A percentile compares a stretch with the other conserved stretches of the same genome.
phyloP scores from a whole-genome alignment of 2,329 filamentous ascomycete genomes.

The Fusarium musae region DNA sequence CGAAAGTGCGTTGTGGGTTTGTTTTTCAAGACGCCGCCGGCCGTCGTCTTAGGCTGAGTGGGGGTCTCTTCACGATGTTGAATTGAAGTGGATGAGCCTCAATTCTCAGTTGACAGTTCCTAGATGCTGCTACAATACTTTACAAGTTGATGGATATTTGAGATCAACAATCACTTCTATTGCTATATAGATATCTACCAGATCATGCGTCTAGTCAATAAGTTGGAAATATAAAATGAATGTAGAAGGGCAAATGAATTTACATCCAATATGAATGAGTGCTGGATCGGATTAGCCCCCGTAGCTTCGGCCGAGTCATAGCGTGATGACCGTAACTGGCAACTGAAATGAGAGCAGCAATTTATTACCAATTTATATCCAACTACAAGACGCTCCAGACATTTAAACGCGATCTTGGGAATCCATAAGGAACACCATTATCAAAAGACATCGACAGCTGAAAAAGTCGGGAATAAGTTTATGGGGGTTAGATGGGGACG shows the following conservation, averaged over 20 bases:
- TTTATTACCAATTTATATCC: neutral
- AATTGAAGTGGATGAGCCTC: neutral
- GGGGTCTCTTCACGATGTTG: neutral
- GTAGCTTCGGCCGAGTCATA: neutral
- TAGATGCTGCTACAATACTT: neutral
- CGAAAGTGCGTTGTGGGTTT: slow-evolving; percentile 15
- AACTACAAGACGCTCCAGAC: neutral
- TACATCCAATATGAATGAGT: neutral
- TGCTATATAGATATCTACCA: too few relatives aligned
- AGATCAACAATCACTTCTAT: neutral
- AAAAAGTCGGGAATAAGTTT: neutral
- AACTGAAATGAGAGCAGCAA: slow-evolving; percentile 4
- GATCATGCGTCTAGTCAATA: neutral
- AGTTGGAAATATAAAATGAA: neutral
- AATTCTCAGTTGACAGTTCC: neutral
- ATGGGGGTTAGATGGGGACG: neutral
- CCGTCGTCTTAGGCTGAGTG: neutral
- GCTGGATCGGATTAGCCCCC: neutral
- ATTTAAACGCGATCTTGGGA: neutral
- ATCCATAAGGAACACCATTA: neutral
- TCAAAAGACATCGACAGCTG: neutral
- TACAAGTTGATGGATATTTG: neutral
- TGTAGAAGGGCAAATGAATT: neutral
- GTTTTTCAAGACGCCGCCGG: neutral
- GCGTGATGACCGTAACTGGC: neutral